phyloP scores from a whole-genome alignment of 805 yeast species.

The Teunomyces tritomae region DNA sequence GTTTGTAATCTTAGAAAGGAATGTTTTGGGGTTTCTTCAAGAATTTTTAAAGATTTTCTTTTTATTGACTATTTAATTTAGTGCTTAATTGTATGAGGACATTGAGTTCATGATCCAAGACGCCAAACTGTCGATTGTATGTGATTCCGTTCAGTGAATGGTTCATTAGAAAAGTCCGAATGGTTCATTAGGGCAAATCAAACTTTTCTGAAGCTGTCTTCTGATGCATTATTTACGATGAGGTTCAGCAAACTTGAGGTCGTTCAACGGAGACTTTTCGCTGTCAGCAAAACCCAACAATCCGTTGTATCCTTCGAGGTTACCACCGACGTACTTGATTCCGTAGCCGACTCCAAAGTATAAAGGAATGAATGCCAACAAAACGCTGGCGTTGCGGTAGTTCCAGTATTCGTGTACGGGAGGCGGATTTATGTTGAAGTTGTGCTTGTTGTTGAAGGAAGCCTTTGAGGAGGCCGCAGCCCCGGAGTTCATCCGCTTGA shows the following conservation, averaged over 20 bases:
- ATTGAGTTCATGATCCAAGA: too few relatives aligned
- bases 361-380: conserved; percentile 38
- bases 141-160: too few relatives aligned
- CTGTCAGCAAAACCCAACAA: conserved; percentile 34
- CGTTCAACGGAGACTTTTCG: conserved; percentile 39
- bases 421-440: conserved; percentile 43
- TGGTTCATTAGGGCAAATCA: too few relatives aligned
- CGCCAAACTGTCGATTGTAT: too few relatives aligned
- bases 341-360: conserved; percentile 34
- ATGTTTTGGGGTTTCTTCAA: too few relatives aligned
- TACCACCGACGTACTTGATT: conserved; percentile 29
- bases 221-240: conserved; percentile 16
- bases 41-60: too few relatives aligned
- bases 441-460: conserved; percentile 41
- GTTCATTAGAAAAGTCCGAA: too few relatives aligned
- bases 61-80: too few relatives aligned
- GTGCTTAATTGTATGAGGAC: too few relatives aligned
- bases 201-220: too few relatives aligned
- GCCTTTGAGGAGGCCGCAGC: conserved; percentile 14
- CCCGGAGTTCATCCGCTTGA: conserved; percentile 29
- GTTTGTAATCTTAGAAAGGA: too few relatives aligned
- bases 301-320: conserved; percentile 29
- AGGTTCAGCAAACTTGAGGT: conserved; percentile 37
- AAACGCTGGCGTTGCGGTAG: conserved; percentile 33
- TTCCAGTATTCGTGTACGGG: conserved; percentile 47